Evolutionary conservation across 2,329 filamentous ascomycete genomes (phyloP), one percentile per base, ranked within the genome.

Genomic region (Xylariaceae sp.): DNA sequence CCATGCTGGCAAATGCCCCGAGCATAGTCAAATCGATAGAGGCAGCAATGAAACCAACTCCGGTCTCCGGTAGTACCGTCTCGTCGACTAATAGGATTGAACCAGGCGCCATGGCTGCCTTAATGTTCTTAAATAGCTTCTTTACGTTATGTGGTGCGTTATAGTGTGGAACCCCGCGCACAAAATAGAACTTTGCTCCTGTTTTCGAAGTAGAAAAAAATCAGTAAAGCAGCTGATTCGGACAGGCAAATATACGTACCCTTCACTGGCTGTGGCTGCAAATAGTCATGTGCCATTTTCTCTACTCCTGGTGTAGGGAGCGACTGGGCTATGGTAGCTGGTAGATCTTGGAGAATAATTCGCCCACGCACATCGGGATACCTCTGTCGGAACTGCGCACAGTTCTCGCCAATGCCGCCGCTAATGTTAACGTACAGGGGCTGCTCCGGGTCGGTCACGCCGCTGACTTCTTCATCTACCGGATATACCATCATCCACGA

Each of bases 401-500:
- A 61, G 21, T 63, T 56, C 16, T 63, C 56, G 1, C 62, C 60
- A 2, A 61, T 50, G 1, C 50, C 54, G 4, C 62, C 60, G 1
- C 62, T 58, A 3, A 65, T 50, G 26, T 65, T 54, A 18, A 64
- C 59, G 3, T 51, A 56, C 2, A 56, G 29, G 6, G 43, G 43
- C 43, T 21, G 16, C 26, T 20, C 43, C 12, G 48, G 18, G n/a
- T 44, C 20, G 1, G 9, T 37, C 23, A 45, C 44, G 2, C 14
- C 40, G 4, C 1, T 2, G 2, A 14, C 18, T 12, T 50, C 6
- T 20, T 44, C 44, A 2, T 1, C 5, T 1, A 67, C 55, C 12
- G 65, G 65, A 40, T 65, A 65, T 16, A 65, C 60, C 1, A 29
- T 23, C 2, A 68, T 51, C 64, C 64, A 67, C 1, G 60, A 59